A percentile compares a stretch with the other conserved stretches of the same genome.
Evolutionary conservation across 306 rosid genomes (phyloP).

Genomic region (Morella rubra): DNA sequence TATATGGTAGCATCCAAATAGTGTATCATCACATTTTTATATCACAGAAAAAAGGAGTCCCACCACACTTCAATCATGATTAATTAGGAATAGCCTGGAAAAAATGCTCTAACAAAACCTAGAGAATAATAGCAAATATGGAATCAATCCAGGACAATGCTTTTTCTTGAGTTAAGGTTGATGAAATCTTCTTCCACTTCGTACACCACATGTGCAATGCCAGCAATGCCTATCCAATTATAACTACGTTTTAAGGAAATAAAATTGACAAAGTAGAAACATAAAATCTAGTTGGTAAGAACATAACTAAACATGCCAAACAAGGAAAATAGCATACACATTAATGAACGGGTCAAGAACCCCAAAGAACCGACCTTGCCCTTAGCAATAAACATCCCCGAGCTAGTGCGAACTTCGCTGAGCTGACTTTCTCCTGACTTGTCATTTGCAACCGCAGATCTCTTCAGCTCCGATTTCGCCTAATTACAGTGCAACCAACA

Average conservation of each 20-base stretch:
- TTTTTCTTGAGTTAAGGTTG: too few relatives aligned
- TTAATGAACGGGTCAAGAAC: neutral
- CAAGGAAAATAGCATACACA: neutral
- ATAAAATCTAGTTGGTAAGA: neutral
- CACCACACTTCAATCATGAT: neutral
- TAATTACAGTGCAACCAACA: slow-evolving; percentile 25
- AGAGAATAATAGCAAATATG: neutral
- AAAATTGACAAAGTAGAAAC: slow-evolving; percentile 8
- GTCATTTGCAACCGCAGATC: slow-evolving; percentile 93
- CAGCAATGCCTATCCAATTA: neutral
- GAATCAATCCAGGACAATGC: too few relatives aligned
- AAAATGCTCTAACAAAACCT: neutral
- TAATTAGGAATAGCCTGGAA: neutral
- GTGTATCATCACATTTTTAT: neutral
- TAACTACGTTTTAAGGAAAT: neutral
- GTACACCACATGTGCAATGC: neutral
- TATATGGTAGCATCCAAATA: neutral
- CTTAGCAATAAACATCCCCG: slow-evolving; percentile 89
- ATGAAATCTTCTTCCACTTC: too few relatives aligned
- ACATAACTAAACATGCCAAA: neutral
- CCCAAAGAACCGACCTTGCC: slow-evolving; percentile 54
- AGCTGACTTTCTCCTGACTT: slow-evolving; percentile 67
- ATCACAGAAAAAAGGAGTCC: neutral
- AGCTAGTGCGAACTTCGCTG: slow-evolving; percentile 91
- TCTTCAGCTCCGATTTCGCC: slow-evolving; percentile 92